These are phyloP conservation scores for Phytophthora tubulina DNA, from an alignment of 352 stramenopile genomes.

Conservation along the genomic window DNA sequence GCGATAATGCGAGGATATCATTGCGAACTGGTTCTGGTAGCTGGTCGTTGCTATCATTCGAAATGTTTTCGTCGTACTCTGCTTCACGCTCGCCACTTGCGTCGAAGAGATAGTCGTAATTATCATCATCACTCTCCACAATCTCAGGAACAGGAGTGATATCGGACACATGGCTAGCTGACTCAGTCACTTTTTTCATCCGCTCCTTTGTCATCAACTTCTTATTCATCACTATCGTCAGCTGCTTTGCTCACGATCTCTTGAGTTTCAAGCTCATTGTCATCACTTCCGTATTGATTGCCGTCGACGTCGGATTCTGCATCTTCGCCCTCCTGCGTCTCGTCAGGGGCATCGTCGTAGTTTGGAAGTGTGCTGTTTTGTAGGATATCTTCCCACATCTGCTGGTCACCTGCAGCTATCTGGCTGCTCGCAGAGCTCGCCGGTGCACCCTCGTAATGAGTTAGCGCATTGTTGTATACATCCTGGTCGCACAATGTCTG, in stretches of 20 bases:
- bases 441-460: not conserved
- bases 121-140: not conserved
- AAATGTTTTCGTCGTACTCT: not conserved
- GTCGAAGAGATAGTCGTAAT: not conserved
- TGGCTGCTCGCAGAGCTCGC: not conserved
- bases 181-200: not conserved
- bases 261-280: not conserved
- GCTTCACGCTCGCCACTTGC: not conserved
- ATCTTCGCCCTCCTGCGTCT: slow-evolving; percentile 1
- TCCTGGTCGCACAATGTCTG: not conserved
- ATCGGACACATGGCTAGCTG: not conserved
- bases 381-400: slow-evolving; percentile 2
- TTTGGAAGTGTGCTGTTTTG: not conserved
- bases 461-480: not conserved
- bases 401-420: not conserved
- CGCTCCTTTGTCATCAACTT: not conserved
- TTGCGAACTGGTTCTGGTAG: not conserved
- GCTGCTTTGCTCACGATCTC: not conserved
- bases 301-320: not conserved
- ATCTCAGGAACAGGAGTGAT: not conserved
- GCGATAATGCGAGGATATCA: not conserved
- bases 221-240: not conserved
- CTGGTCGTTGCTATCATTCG: not conserved
- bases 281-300: not conserved
- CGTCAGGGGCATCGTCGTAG: not conserved